phyloP scores from a whole-genome alignment of 2,329 filamentous ascomycete species.

The Penicillium concentricum region DNA sequence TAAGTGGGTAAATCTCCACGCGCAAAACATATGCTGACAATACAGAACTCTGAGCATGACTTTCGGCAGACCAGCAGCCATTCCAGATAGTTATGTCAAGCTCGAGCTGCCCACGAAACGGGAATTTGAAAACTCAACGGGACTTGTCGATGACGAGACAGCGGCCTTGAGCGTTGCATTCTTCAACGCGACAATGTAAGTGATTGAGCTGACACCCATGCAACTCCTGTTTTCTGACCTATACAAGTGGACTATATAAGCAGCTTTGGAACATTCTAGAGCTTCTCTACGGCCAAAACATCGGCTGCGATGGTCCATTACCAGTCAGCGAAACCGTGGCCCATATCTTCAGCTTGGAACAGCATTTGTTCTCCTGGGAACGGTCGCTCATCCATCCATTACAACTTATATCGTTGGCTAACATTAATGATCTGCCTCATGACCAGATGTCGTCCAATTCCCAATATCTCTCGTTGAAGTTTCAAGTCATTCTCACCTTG shows the following conservation, averaged over 20 bases:
- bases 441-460: not conserved
- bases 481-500: conserved; percentile 46
- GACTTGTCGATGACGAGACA: not conserved
- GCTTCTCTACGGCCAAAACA: conserved; percentile 46
- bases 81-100: conserved; percentile 47
- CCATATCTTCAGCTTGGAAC: conserved; percentile 32
- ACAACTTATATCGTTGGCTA: conserved; percentile 4
- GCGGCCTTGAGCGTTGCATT: conserved; percentile 14
- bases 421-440: not conserved
- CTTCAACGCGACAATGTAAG: conserved; percentile 27
- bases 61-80: conserved; percentile 50
- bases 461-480: conserved; percentile 24
- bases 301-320: conserved; percentile 35
- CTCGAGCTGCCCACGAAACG: conserved; percentile 34
- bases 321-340: conserved; percentile 32
- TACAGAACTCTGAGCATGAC: conserved; percentile 51
- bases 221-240: not conserved
- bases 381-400: conserved; percentile 10
- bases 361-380: conserved; percentile 19
- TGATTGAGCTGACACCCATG: not conserved
- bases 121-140: conserved; percentile 4
- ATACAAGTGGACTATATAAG: conserved; percentile 30
- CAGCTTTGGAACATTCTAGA: conserved; percentile 40
- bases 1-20: conserved; percentile 13
- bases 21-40: not conserved